Base-by-base conservation (phyloP, 352 stramenopile species). In the Phytopythium delawarense region DNA sequence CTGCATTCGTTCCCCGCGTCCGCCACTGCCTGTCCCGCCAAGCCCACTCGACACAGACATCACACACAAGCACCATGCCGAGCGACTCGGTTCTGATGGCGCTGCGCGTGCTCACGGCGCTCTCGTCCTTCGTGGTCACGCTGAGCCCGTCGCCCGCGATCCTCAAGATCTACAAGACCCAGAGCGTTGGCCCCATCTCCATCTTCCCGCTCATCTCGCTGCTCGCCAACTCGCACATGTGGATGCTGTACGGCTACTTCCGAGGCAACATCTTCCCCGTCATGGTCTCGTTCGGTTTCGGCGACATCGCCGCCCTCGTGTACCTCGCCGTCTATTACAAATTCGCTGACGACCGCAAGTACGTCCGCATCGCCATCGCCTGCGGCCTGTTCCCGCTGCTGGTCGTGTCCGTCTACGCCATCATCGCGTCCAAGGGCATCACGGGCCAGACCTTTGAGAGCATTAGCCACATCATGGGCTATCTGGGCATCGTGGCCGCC, bases 321-420 rank as follows among this genome's bases (percentile, higher is more conserved):
- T 89, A 82, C 69, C 76, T 89, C 37, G 35, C 69, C 9, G 49
- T 86, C 32, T 87, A 86, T 65, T 87, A 82, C 62, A 60, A 62
- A 15, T 83, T 76, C 70, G 69, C 71, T 1, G 60, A 71, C 12
- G 69, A 84, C 20, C 63, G 63, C 48, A 68, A 59, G 57, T 80
- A 84, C 52, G 70, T 80, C 28, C 70, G 68, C 28, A 67, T 68
- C 12, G 69, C 76, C 15, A 55, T 79, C 25, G 54, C 56, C 7
- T 34, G 67, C 12, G 63, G 57, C 2, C 57, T 70, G 9, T 62
- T 63, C 13, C 45, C 71, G 6, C 52, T 84, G 7, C 5, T 66
- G 8, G 30, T 65, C 15, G 62, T 83, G 21, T 83, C 70, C 0
- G 4, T 81, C 23, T 86, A 86, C 71, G 65, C 63, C 1, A 35